Conservation (phyloP, 2,329 filamentous ascomycete genomes). For the Shiraia sp. region DNA sequence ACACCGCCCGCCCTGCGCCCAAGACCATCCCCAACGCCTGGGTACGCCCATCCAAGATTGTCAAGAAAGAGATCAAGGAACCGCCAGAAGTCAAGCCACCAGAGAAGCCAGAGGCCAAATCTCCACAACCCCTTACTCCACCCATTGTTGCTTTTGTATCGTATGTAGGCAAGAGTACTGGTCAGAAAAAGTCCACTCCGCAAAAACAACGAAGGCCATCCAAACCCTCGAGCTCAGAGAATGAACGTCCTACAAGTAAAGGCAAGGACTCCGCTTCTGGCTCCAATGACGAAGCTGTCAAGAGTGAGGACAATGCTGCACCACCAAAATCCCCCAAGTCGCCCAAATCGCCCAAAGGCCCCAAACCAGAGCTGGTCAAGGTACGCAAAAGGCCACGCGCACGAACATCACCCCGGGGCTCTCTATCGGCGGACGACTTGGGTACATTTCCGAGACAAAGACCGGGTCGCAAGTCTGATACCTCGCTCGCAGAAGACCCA, state of each 20-base stretch:
- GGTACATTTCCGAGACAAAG: constrained; percentile 18
- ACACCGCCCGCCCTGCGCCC: constrained; percentile 32
- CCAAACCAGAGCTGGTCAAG: constrained; percentile 27
- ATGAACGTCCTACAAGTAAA: constrained; percentile 39
- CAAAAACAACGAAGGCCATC: constrained; percentile 32
- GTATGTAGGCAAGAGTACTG: constrained; percentile 32
- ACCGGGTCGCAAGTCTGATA: constrained; percentile 27
- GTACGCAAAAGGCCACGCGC: constrained; percentile 33
- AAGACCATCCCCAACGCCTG: constrained; percentile 44
- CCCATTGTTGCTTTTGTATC: constrained; percentile 27
- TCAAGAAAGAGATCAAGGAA: constrained; percentile 21
- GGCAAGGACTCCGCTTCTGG: constrained; percentile 21
- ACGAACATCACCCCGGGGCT: constrained; percentile 36
- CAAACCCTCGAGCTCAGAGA: constrained; percentile 35
- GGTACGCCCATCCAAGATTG: constrained; percentile 41
- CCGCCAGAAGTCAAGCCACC: constrained; percentile 8
- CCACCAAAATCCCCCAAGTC: constrained; percentile 27
- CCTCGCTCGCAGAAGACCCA: constrained; percentile 26
- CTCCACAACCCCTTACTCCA: constrained; percentile 15
- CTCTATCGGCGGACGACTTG: constrained; percentile 37
- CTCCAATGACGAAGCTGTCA: constrained; percentile 24
- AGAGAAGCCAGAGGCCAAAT: constrained; percentile 14
- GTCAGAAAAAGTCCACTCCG: constrained; percentile 23
- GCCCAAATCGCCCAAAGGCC: constrained; percentile 20
- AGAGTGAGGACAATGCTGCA: constrained; percentile 20